Conservation (phyloP, 2,329 filamentous ascomycete species). For the Clonostachys chloroleuca region DNA sequence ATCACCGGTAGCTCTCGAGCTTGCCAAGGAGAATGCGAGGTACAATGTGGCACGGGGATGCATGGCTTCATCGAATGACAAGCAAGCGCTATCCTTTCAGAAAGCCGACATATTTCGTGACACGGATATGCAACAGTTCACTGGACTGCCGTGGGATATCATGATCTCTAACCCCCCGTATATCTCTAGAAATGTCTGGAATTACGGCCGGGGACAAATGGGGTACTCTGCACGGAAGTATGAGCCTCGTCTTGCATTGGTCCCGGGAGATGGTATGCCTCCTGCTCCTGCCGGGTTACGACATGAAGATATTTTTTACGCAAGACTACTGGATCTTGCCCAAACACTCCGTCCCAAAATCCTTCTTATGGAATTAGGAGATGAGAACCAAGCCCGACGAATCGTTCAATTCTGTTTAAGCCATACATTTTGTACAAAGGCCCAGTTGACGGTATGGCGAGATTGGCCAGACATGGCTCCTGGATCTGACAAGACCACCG, state of each 20-base stretch:
- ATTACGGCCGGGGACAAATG: constrained; percentile 28
- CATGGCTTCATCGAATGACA: constrained; percentile 8
- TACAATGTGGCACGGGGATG: constrained; percentile 34
- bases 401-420: constrained; percentile 46
- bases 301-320: constrained; percentile 61
- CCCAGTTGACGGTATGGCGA: constrained; percentile 63
- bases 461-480: constrained; percentile 52
- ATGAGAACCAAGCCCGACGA: constrained; percentile 60
- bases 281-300: constrained; percentile 19
- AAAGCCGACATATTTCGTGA: constrained; percentile 45
- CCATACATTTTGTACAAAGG: constrained; percentile 16
- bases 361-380: constrained; percentile 68
- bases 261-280: constrained; percentile 37
- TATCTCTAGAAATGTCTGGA: constrained; percentile 56
- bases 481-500: constrained; percentile 9
- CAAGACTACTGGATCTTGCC: constrained; percentile 54
- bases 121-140: constrained; percentile 20
- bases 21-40: constrained; percentile 61
- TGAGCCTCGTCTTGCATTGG: constrained; percentile 78
- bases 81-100: constrained; percentile 34
- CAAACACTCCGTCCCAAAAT: constrained; percentile 42
- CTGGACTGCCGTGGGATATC: constrained; percentile 46
- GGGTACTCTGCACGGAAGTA: constrained; percentile 76
- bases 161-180: constrained; percentile 91
- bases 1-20: constrained; percentile 55